Evolutionary conservation across 164 flowering plant genomes (phyloP), one percentile per base, ranked within the genome.

Genomic region (Nymphaea colorata): DNA sequence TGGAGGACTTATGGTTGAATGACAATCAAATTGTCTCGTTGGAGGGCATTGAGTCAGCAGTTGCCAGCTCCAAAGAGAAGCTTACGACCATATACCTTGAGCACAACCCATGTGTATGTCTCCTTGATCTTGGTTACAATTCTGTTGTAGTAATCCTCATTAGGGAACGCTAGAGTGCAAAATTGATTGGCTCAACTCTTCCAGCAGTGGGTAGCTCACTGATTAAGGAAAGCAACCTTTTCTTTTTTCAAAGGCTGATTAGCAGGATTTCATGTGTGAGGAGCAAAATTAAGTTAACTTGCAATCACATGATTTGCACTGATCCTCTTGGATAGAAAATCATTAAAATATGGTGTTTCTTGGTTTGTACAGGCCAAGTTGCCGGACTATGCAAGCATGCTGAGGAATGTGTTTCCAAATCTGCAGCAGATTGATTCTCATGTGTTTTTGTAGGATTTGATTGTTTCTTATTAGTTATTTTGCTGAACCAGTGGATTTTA

Each of bases 1-100:
- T 95, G 80, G 98, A 90, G 79, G 98, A 95, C 76, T 74, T 95
- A 41, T 95, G 99, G 99, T 90, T 95, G 62, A 95, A 95, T 79
- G 96, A 88, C 80, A 95, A 95, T 79, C 86, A 87, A 72, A 85
- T 95, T 73, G 81, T 79, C 44, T 88, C 94, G 43, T 71, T 90
- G 71, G 97, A 91, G 64, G 82, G 80, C 64, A 66, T 95, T 68
- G 85, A 78, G 66, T 82, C 77, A 69, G 90, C 90, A 62, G 89
- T 84, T 79, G 70, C 86, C 25, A 89, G 99, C 71, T 90, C 94
- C 17, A 86, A 79, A 71, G 90, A 90, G 78, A 88, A 72, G 67
- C 92, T 95, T 14, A 86, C 96, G 17, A 92, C 96, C 59, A 76
- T 95, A 68, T 95, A 95, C 79, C 87, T 95, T 41, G 98, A 86